A percentile compares a stretch with the other conserved stretches of the same genome.
Evolutionary conservation across 2,329 filamentous ascomycete genomes (phyloP).

Genomic region (Cercospora sojina): DNA sequence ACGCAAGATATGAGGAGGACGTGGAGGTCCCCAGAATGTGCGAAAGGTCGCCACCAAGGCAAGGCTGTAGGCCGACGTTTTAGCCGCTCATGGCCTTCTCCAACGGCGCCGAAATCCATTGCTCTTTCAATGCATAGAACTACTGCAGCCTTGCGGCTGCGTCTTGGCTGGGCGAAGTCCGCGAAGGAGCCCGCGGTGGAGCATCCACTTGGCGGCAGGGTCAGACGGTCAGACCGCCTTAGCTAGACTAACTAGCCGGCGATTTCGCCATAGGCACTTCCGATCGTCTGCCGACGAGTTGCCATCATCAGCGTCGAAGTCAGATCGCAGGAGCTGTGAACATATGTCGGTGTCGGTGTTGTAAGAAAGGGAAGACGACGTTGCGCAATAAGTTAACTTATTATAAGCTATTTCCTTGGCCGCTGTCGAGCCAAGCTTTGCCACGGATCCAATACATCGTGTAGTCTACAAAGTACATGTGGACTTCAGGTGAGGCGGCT

Average conservation of each 20-base stretch:
- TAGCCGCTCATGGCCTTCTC: not conserved
- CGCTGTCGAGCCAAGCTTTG: not conserved
- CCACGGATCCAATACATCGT: not conserved
- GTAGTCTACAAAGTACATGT: not conserved
- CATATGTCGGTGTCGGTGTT: not conserved
- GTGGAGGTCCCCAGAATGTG: not conserved
- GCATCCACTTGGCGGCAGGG: constrained; percentile 1
- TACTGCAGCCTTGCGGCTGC: constrained; percentile 5
- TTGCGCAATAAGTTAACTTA: no score
- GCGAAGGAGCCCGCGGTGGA: constrained; percentile 3
- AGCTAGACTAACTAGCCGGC: no score
- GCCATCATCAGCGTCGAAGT: not conserved
- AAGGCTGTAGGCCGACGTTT: not conserved
- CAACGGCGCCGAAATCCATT: not conserved
- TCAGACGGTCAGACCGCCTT: not conserved
- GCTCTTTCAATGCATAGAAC: constrained; percentile 7
- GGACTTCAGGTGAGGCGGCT: no score
- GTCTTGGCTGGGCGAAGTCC: not conserved
- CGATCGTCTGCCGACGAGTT: not conserved
- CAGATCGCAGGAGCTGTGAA: not conserved
- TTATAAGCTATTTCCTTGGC: not conserved
- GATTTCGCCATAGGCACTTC: not conserved
- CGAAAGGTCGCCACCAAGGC: not conserved
- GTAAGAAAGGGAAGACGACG: not conserved
- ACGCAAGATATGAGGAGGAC: not conserved